A percentile compares a stretch with the other conserved stretches of the same genome.
phyloP scores from a whole-genome alignment of 495 filamentous ascomycete genomes.

The Cryomyces minteri region DNA sequence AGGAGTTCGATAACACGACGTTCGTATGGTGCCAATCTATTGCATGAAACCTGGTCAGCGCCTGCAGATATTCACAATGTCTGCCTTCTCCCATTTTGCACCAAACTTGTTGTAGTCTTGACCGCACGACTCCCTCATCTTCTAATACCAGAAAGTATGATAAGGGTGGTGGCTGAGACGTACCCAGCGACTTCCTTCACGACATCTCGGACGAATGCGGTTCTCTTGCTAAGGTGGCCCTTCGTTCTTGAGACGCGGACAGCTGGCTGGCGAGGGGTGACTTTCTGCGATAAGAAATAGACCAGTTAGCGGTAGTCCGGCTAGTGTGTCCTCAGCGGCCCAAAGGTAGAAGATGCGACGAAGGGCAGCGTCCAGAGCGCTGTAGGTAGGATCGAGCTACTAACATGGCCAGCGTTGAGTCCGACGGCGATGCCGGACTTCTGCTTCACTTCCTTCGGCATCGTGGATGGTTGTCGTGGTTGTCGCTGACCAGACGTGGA shows the following conservation, averaged over 20 bases:
- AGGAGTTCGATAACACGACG: constrained; percentile 96
- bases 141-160: background rate
- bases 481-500: too few relatives aligned
- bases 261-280: constrained; percentile 72
- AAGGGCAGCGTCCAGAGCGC: constrained; percentile 1
- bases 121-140: background rate
- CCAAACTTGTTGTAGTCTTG: background rate
- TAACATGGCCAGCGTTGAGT: constrained; percentile 80
- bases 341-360: background rate
- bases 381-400: constrained; percentile 15
- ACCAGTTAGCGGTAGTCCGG: constrained; percentile 14
- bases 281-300: constrained; percentile 47
- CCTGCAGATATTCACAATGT: background rate
- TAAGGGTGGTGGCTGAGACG: constrained; percentile 10
- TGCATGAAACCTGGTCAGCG: background rate
- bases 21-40: constrained; percentile 87
- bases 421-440: constrained; percentile 44
- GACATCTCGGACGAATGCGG: constrained; percentile 82
- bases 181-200: constrained; percentile 91
- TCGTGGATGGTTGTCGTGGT: background rate
- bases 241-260: constrained; percentile 74
- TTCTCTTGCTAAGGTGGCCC: constrained; percentile 81
- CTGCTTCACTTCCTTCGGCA: constrained; percentile 21
- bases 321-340: background rate
- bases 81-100: background rate